Base-by-base conservation (phyloP, 75 land plant genomes). In the Larix kaempferi region DNA sequence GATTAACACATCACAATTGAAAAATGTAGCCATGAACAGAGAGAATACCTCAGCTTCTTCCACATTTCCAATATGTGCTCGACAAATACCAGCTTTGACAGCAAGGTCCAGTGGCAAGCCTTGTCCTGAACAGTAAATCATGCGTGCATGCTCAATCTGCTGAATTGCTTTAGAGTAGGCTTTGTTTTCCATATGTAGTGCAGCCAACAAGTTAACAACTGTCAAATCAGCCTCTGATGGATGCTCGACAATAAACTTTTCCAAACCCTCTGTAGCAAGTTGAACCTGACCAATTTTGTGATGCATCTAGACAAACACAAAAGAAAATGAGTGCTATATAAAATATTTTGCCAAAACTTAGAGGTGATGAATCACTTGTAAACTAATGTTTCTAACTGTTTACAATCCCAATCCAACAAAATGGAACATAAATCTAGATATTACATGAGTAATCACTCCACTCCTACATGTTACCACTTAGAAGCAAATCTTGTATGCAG, bases 61-160 rank as follows among this genome's bases (percentile, higher is more conserved):
- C 78, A 94, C 62, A 76, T 94, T 84, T 74, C 93, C 93, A 67
- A 96, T 82, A 75, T 90, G 83, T 25, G 85, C 86, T 75, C 90
- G 79, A 77, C 98, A 94, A 33, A 96, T 86, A 72, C 91, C 99
- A 72, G 84, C 84, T 82, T 96, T 96, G 35, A 86, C 78, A 66
- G 85, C 83, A 54, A 94, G 84, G 71, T 87, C 80, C 57, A 90
- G 59, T 41, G 98, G 91, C 27, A 94, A 77, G 13, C 84, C 83
- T 59, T 88, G 84, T 27, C 83, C 88, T 76, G 85, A 55, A 71
- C 80, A 86, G 62, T 76, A 83, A 19, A 81, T 61, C 2, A 25
- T 65, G 6, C 71, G 80, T 67, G 89, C 90, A 72, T 73, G 82
- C 58, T 93, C 88, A 84, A 96, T 85, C 13, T 76, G 83, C 16